Evolutionary conservation across 768 basidiomycete species (phyloP).

Genomic region (Suillus weaverae): DNA sequence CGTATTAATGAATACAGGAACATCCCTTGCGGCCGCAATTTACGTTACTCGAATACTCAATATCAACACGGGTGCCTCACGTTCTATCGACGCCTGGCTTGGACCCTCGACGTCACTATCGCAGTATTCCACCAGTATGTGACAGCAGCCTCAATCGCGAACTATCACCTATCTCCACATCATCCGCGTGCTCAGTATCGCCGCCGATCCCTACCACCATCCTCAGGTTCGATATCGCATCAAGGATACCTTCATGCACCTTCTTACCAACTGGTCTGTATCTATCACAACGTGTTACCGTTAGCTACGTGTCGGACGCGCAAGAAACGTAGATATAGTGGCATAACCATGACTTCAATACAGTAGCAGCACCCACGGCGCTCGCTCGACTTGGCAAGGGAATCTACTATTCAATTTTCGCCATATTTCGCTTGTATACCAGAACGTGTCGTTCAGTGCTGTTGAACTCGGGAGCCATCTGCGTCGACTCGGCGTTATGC

Average conservation of each 20-base stretch:
- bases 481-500: neutral
- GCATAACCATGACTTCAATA: neutral
- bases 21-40: neutral
- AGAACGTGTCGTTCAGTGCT: neutral
- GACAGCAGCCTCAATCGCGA: neutral
- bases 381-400: neutral
- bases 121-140: neutral
- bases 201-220: neutral
- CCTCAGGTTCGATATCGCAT: neutral
- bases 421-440: neutral
- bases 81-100: no score
- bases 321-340: neutral
- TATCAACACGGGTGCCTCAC: neutral
- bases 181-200: neutral
- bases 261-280: neutral
- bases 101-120: neutral
- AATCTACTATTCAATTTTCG: neutral
- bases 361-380: neutral
- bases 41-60: neutral
- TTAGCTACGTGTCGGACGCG: neutral
- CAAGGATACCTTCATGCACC: neutral
- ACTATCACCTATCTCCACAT: neutral
- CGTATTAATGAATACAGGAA: neutral
- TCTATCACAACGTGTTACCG: neutral
- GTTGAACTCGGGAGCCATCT: neutral